phyloP scores from a whole-genome alignment of 345 rosid species.

The Anacardium occidentale region DNA sequence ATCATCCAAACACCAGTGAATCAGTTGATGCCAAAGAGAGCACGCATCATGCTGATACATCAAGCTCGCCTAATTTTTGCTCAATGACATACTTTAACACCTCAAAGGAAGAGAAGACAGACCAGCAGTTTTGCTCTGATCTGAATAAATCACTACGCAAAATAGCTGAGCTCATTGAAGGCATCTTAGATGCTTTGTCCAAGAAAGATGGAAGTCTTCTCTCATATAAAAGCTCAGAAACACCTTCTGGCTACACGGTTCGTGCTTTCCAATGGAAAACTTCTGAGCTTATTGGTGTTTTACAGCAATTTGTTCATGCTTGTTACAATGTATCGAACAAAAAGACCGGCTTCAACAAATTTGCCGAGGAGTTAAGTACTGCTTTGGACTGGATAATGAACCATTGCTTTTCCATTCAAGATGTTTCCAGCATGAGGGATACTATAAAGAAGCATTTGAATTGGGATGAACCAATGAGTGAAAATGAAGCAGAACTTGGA shows the following conservation, averaged over 20 bases:
- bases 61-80: slow-evolving; percentile 18
- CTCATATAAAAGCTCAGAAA: slow-evolving; percentile 42
- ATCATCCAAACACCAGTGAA: slow-evolving; percentile 21
- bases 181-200: slow-evolving; percentile 37
- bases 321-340: slow-evolving; percentile 63
- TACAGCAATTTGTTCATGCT: slow-evolving; percentile 59
- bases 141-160: slow-evolving; percentile 53
- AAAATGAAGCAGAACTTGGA: slow-evolving; percentile 60
- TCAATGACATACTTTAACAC: slow-evolving; percentile 19
- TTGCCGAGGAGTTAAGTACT: slow-evolving; percentile 54
- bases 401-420: slow-evolving; percentile 90
- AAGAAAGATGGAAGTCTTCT: slow-evolving; percentile 42
- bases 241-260: slow-evolving; percentile 61
- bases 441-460: slow-evolving; percentile 61
- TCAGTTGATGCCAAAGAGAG: slow-evolving; percentile 27
- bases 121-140: slow-evolving; percentile 34
- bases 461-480: slow-evolving; percentile 69
- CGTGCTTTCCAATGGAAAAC: slow-evolving; percentile 91
- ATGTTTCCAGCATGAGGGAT: slow-evolving; percentile 86
- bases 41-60: slow-evolving; percentile 8
- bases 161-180: slow-evolving; percentile 69
- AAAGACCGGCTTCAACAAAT: slow-evolving; percentile 56
- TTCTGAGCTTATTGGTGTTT: slow-evolving; percentile 53
- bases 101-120: slow-evolving; percentile 24
- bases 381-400: slow-evolving; percentile 81